These are phyloP conservation scores for Penicillium polonicum DNA, from an alignment of 2,329 filamentous ascomycete genomes.

Conservation along the genomic window DNA sequence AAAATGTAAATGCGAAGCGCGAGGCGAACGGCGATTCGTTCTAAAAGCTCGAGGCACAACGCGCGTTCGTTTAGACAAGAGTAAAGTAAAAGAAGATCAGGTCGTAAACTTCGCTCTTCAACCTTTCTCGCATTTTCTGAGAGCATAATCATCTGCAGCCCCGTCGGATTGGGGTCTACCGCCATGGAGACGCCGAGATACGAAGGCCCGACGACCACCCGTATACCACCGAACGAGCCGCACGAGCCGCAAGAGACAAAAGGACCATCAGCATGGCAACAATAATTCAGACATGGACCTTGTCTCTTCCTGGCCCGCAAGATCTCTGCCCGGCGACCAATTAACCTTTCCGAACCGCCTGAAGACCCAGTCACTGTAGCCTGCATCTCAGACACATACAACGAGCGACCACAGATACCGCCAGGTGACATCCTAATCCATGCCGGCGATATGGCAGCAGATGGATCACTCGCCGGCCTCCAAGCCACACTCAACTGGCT, in stretches of 20 bases:
- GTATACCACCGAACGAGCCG: neutral
- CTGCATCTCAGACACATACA: neutral
- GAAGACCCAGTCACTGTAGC: neutral
- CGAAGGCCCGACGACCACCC: too few species aligned
- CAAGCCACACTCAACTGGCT: neutral
- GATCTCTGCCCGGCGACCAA: neutral
- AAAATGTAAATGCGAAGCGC: too few species aligned
- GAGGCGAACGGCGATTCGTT: neutral
- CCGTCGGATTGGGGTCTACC: neutral
- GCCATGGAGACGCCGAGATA: too few species aligned
- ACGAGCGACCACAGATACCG: neutral
- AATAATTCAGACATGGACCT: neutral
- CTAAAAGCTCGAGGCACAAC: too few species aligned
- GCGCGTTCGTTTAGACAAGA: too few species aligned
- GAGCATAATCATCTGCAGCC: neutral
- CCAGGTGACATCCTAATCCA: neutral
- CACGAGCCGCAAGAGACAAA: too few species aligned
- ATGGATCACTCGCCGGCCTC: neutral
- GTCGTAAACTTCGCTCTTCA: neutral
- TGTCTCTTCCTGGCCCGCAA: conserved; percentile 3
- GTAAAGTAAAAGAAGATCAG: too few species aligned
- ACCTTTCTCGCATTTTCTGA: neutral
- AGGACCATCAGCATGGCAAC: neutral
- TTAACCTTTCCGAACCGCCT: too few species aligned
- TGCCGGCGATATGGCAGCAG: neutral